phyloP scores from a whole-genome alignment of 192 early-diverging fungal genomes.

The Umbelopsis vinacea region DNA sequence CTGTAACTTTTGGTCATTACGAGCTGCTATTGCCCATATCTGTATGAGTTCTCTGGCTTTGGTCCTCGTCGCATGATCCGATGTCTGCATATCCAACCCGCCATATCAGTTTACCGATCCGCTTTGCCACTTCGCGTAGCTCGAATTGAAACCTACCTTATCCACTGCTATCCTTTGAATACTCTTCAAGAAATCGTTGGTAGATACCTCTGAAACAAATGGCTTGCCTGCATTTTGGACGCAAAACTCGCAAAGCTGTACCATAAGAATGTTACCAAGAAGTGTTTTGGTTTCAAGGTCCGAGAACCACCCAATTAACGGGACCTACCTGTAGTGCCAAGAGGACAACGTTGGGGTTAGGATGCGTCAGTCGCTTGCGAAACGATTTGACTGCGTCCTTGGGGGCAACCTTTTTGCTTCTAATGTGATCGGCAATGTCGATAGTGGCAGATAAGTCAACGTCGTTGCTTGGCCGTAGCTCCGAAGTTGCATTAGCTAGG shows the following conservation, averaged over 20 bases:
- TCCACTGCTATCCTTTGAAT: constrained; percentile 62
- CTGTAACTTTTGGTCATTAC: constrained; percentile 71
- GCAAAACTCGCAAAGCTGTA: constrained; percentile 74
- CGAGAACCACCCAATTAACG: background rate
- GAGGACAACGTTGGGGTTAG: constrained; percentile 92
- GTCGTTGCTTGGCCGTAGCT: constrained; percentile 78
- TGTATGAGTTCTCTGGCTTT: constrained; percentile 79
- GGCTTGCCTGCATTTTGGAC: constrained; percentile 90
- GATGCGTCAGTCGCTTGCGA: constrained; percentile 73
- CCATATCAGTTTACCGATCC: too few species aligned
- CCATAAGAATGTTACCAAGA: constrained; percentile 31
- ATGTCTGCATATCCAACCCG: too few species aligned
- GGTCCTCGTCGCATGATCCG: constrained; percentile 68
- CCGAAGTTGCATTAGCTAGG: constrained; percentile 79
- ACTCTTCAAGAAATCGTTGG: constrained; percentile 85
- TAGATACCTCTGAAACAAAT: constrained; percentile 82
- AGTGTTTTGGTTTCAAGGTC: background rate
- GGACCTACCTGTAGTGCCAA: constrained; percentile 73
- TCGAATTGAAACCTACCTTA: constrained; percentile 46
- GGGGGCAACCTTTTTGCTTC: constrained; percentile 74
- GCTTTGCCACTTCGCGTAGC: background rate
- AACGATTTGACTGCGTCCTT: constrained; percentile 72
- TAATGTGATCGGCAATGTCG: constrained; percentile 90
- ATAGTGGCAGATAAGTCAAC: constrained; percentile 78
- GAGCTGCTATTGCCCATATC: constrained; percentile 83